Evolutionary conservation across 345 rosid species (phyloP).

Genomic region (Syzygium aqueum): DNA sequence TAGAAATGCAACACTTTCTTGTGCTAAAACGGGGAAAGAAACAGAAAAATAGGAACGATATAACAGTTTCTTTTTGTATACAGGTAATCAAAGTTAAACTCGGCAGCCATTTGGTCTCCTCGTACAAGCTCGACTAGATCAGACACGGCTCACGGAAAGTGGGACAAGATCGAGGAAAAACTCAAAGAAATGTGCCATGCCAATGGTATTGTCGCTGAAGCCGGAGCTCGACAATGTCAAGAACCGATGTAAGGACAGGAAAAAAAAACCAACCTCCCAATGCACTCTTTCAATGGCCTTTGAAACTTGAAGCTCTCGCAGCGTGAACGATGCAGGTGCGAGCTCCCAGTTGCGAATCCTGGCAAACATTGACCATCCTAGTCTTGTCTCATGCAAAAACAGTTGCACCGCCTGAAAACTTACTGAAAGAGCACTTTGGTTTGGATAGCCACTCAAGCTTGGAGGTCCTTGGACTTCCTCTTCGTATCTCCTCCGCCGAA

Average conservation of each 20-base stretch:
- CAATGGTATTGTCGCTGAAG: not conserved
- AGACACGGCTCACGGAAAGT: not conserved
- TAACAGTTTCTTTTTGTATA: not conserved
- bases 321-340: not conserved
- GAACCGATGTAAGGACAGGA: not conserved
- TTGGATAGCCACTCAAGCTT: not conserved
- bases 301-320: not conserved
- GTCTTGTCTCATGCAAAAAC: not conserved
- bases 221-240: not conserved
- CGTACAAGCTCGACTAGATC: not conserved
- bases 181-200: not conserved
- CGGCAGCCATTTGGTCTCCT: not conserved
- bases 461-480: not conserved
- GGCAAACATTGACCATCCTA: not conserved
- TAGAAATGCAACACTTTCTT: not conserved
- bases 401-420: not conserved
- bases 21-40: not conserved
- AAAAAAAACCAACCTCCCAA: not conserved
- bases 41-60: not conserved
- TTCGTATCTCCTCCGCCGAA: conserved; percentile 19
- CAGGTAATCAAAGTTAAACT: not conserved
- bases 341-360: not conserved
- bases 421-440: not conserved
- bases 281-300: not conserved
- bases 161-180: not conserved